phyloP scores from a whole-genome alignment of 192 early-diverging fungal species.

The Thoreauomyces humboldtii region DNA sequence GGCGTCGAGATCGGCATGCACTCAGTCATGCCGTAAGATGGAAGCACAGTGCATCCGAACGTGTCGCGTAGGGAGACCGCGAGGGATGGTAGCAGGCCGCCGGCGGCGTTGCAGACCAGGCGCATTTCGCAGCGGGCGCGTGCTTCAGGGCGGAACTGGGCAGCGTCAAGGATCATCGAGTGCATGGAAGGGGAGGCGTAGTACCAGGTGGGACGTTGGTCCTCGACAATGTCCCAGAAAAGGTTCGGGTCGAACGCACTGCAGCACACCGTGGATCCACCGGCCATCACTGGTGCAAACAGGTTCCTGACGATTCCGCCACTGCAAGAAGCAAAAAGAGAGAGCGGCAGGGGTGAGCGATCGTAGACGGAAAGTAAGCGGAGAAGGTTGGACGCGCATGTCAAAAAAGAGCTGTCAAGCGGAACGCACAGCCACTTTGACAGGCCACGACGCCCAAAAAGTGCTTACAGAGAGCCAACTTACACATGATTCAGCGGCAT shows the following conservation, averaged over 20 bases:
- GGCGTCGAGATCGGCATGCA: conserved; percentile 55
- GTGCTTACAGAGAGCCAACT: too few species aligned
- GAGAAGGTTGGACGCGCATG: too few species aligned
- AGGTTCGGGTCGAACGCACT: conserved; percentile 30
- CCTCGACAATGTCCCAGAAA: conserved; percentile 35
- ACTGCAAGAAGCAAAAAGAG: conserved; percentile 69
- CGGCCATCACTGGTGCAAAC: conserved; percentile 66
- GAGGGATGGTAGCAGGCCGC: conserved; percentile 37
- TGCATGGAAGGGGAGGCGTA: conserved; percentile 78
- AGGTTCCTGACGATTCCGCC: conserved; percentile 77
- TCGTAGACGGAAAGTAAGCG: too few species aligned
- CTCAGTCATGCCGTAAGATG: conserved; percentile 53
- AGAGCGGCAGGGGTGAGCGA: conserved; percentile 12
- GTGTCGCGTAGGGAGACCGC: conserved; percentile 29
- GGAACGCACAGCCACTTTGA: too few species aligned
- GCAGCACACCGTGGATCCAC: conserved; percentile 69
- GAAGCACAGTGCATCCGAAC: conserved; percentile 35
- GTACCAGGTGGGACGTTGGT: conserved; percentile 29
- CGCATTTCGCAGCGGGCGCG: conserved; percentile 27
- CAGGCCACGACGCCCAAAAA: too few species aligned
- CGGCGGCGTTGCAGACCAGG: conserved; percentile 48
- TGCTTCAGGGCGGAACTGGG: conserved; percentile 1
- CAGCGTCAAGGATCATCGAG: conserved; percentile 44
- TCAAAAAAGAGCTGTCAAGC: too few species aligned
- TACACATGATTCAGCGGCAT: conserved; percentile 34